Conservation (phyloP, 164 flowering plant genomes). For the Vitis rotundifolia region DNA sequence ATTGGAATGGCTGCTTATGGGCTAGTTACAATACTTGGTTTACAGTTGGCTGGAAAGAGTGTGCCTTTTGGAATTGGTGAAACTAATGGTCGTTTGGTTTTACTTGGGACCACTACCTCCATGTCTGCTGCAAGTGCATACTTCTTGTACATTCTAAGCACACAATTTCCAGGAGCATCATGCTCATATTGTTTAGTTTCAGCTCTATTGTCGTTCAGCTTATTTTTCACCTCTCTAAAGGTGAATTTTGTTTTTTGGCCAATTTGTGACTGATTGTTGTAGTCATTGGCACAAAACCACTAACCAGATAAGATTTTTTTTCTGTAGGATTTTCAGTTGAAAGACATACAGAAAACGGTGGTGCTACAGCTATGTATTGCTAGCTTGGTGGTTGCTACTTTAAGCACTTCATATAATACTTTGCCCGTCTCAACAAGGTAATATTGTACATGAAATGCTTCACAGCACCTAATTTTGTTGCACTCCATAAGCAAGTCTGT, state of each 20-base stretch:
- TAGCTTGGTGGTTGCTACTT: conserved; percentile 55
- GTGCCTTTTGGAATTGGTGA: conserved; percentile 52
- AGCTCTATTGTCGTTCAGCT: conserved; percentile 66
- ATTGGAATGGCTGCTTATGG: conserved; percentile 90
- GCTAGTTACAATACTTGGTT: conserved; percentile 54
- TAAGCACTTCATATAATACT: conserved; percentile 62
- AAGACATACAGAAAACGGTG: conserved; percentile 52
- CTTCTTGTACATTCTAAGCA: conserved; percentile 74
- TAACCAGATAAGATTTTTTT: not conserved
- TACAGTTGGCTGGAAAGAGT: conserved; percentile 51
- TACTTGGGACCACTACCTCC: conserved; percentile 71
- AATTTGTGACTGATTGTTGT: conserved; percentile 2
- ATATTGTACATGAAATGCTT: not conserved
- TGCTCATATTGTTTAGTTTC: conserved; percentile 84
- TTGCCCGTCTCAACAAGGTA: conserved; percentile 52
- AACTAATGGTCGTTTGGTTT: conserved; percentile 54
- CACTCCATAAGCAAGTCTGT: not conserved
- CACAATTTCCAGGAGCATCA: conserved; percentile 64
- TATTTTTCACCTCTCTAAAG: conserved; percentile 68
- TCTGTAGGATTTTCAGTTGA: conserved; percentile 57
- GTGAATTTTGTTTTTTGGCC: conserved; percentile 30
- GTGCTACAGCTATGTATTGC: conserved; percentile 60
- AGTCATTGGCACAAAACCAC: not conserved
- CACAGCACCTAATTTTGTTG: not conserved
- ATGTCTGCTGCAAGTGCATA: conserved; percentile 93